Evolutionary conservation across 2,329 filamentous ascomycete species (phyloP), one percentile per base, ranked within the genome.

Genomic region (Fusarium sulawesiense): DNA sequence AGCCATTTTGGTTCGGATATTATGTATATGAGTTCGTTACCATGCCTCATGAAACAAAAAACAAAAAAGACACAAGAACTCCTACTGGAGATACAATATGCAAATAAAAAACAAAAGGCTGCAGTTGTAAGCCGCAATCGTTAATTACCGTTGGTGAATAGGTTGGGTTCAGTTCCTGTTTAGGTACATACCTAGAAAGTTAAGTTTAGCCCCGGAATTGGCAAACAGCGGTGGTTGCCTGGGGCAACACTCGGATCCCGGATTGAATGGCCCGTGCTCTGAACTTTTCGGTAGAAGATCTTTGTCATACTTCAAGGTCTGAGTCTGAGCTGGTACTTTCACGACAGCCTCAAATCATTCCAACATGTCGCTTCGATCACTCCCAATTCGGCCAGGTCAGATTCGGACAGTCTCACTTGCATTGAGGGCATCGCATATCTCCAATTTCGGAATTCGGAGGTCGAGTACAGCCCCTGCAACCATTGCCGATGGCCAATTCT

Each of bases 401-500:
- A 13, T 66, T 6, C 64, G 55, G 46, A 37, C 50, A 18, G 23
- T 44, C 20, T 60, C 57, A 11, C 42, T 72, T 25, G 14, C 47
- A 25, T 37, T 53, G 9, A 60, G 25, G 23, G n/a, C 50, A 32
- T 37, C 51, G 13, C 18, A 37, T 20, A 13, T 25, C 13, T 49
- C 66, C 34, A 60, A 49, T 21, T 40, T 48, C 14, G 59, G 47
- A 25, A 56, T 76, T 46, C 78, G 80, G 23, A 70, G 72, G 51
- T 76, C 78, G 42, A 82, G 81, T 64, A 81, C 82, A 1, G 75
- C 76, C 13, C 76, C 84, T 12, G 86, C 85, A n/a, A 84, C 83
- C 44, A 80, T 91, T 56, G 80, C 82, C 25, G 84, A 89, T 70
- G 68, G 83, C 8, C 87, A 87, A 12, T 89, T 93, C 78, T 94